phyloP scores from a whole-genome alignment of 768 basidiomycete genomes.

The Pilatotrama ljubarskyi region DNA sequence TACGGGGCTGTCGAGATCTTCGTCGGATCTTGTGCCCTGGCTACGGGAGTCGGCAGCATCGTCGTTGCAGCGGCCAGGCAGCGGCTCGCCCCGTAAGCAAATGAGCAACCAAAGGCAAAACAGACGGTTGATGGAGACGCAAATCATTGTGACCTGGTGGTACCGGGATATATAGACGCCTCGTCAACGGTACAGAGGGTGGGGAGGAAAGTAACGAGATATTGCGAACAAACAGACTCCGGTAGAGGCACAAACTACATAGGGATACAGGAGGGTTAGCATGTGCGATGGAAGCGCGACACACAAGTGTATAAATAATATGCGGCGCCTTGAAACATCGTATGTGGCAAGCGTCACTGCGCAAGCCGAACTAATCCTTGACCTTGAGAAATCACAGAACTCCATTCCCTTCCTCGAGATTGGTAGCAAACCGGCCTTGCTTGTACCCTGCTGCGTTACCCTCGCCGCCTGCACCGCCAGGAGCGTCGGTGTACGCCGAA shows the following conservation, averaged over 20 bases:
- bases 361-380: too few relatives aligned
- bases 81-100: not conserved
- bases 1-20: slow-evolving; percentile 27
- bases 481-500: slow-evolving; percentile 45
- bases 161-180: not conserved
- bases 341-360: too few relatives aligned
- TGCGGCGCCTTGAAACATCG: too few relatives aligned
- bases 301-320: not conserved
- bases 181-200: not conserved
- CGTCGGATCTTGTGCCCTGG: slow-evolving; percentile 24
- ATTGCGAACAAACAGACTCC: too few relatives aligned
- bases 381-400: not conserved
- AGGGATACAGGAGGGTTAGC: too few relatives aligned
- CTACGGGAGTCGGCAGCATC: slow-evolving; percentile 21
- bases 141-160: too few relatives aligned
- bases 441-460: slow-evolving; percentile 37
- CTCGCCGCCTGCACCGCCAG: not conserved
- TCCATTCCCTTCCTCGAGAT: slow-evolving; percentile 38
- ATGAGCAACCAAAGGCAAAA: too few relatives aligned
- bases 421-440: slow-evolving; percentile 47
- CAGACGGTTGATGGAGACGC: too few relatives aligned
- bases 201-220: too few relatives aligned
- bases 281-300: too few relatives aligned
- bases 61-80: slow-evolving; percentile 19
- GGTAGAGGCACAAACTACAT: too few relatives aligned